Evolutionary conservation across 2,329 filamentous ascomycete species (phyloP).

Genomic region (Uncinocarpus reesii): DNA sequence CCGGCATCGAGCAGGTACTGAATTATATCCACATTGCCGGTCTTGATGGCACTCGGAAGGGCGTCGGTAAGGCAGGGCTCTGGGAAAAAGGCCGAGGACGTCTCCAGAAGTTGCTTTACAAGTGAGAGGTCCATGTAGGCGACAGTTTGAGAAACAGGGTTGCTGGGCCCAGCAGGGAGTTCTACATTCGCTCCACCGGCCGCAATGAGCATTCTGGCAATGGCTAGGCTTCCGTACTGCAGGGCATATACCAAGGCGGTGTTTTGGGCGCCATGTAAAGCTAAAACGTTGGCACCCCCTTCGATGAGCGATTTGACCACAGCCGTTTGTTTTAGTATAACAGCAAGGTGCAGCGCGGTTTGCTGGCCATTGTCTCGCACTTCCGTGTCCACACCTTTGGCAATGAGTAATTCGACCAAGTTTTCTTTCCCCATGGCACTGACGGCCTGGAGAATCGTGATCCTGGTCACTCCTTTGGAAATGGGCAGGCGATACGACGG

Average conservation of each 20-base stretch:
- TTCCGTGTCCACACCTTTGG: not conserved
- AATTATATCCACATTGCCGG: not conserved
- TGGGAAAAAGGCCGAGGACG: not conserved
- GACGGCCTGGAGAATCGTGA: constrained; percentile 29
- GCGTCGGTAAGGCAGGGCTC: not conserved
- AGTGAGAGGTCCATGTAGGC: not conserved
- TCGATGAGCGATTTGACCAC: constrained; percentile 11
- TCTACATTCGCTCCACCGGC: not conserved
- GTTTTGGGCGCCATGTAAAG: not conserved
- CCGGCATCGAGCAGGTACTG: not conserved
- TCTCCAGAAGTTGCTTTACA: not conserved
- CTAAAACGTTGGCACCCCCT: constrained; percentile 1
- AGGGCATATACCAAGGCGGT: not conserved
- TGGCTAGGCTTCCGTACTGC: not conserved
- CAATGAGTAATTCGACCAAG: constrained; percentile 1
- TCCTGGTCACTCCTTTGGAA: not conserved
- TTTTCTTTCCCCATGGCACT: constrained; percentile 50
- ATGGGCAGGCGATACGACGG: no score
- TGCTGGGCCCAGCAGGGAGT: not conserved
- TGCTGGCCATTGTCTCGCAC: not conserved
- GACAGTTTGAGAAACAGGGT: not conserved
- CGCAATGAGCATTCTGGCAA: not conserved
- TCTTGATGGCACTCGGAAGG: not conserved
- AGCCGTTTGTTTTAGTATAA: not conserved
- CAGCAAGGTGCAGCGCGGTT: constrained; percentile 15